These are phyloP conservation scores for Cercospora sp. DNA, from an alignment of 2,329 filamentous ascomycete species.

Conservation along the genomic window DNA sequence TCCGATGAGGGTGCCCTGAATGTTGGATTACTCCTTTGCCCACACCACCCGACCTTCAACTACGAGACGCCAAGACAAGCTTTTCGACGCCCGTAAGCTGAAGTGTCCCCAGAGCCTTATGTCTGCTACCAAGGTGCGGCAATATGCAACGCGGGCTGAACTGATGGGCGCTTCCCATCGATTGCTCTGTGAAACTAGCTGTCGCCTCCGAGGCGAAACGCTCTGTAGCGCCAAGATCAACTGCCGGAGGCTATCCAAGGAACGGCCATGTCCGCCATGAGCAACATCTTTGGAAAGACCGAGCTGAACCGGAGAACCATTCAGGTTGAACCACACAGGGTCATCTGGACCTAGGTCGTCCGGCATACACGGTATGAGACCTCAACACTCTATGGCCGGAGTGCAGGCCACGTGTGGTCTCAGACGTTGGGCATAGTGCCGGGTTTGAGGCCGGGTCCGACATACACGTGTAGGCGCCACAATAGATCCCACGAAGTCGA, in stretches of 20 bases:
- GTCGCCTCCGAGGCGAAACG: not conserved
- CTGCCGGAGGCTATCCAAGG: not conserved
- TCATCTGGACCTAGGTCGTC: conserved; percentile 20
- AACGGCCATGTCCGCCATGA: not conserved
- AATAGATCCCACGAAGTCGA: not conserved
- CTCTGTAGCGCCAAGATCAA: not conserved
- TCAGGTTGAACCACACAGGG: conserved; percentile 22
- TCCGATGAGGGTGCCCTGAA: no score
- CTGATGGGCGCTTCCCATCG: not conserved
- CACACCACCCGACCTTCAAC: no score
- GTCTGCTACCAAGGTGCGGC: not conserved
- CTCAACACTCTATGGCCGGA: conserved; percentile 21
- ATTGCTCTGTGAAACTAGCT: not conserved
- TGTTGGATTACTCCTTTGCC: no score
- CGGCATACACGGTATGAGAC: conserved; percentile 19
- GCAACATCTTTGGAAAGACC: not conserved
- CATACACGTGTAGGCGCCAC: not conserved
- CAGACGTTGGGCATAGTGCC: conserved; percentile 20
- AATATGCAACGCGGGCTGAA: not conserved
- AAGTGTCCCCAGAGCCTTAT: not conserved
- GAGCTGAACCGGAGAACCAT: not conserved
- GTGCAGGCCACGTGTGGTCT: conserved; percentile 21
- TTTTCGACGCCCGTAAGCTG: not conserved
- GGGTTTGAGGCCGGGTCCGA: conserved; percentile 6
- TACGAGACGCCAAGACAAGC: no score